Percentiles rank a stretch among this genome's conserved stretches.
These are phyloP conservation scores for Tagetes erecta DNA, from an alignment of 129 eudicot genomes.

Conservation along the genomic window DNA sequence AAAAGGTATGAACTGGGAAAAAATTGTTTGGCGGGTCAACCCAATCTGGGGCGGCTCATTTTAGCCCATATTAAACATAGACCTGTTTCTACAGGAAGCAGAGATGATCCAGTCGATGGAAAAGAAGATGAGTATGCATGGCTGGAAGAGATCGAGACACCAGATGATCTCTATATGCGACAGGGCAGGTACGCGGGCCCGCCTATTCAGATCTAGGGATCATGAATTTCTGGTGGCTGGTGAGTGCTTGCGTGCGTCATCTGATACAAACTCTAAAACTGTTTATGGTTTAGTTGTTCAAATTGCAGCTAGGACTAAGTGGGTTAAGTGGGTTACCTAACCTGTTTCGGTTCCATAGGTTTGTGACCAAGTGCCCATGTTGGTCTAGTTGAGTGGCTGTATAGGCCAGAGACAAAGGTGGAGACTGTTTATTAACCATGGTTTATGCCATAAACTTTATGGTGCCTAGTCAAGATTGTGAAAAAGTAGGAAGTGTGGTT, in stretches of 20 bases:
- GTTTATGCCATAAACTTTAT: constrained; percentile 7
- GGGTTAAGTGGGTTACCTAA: constrained; percentile 16
- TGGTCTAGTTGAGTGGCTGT: neutral
- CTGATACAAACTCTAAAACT: constrained; percentile 8
- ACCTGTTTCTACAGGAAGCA: constrained; percentile 31
- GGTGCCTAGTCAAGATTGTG: constrained; percentile 2
- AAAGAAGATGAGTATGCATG: constrained; percentile 80
- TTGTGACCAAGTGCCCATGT: constrained; percentile 19
- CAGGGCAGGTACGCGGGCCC: constrained; percentile 73
- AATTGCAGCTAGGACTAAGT: constrained; percentile 7
- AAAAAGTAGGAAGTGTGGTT: constrained; percentile 21
- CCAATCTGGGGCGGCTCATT: neutral
- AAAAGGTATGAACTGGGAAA: neutral
- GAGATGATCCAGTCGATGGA: constrained; percentile 34
- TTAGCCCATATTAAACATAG: no score
- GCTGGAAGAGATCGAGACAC: constrained; percentile 81
- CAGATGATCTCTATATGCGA: constrained; percentile 74
- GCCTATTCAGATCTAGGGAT: constrained; percentile 43
- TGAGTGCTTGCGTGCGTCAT: constrained; percentile 21
- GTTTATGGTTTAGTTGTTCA: constrained; percentile 26
- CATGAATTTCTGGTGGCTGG: neutral
- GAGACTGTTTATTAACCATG: neutral
- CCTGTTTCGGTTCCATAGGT: constrained; percentile 7
- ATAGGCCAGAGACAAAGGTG: constrained; percentile 16
- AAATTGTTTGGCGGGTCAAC: neutral